A percentile compares a stretch with the other conserved stretches of the same genome.
Evolutionary conservation across 2,329 filamentous ascomycete genomes (phyloP).

Genomic region (Niveomyces coronatus): DNA sequence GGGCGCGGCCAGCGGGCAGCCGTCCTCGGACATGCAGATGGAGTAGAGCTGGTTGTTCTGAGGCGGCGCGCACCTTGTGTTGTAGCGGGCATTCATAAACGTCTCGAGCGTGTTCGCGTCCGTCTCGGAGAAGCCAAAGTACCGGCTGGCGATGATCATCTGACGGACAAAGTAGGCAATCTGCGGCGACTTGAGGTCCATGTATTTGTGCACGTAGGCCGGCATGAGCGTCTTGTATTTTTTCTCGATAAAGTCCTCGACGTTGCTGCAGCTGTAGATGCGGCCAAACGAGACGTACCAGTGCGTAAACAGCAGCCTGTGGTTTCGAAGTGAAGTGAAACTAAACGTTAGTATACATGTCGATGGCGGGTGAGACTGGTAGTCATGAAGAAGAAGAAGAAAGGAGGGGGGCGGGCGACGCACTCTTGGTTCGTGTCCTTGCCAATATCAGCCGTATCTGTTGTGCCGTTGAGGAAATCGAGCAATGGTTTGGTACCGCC

Average conservation of each 20-base stretch:
- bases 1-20: conserved; percentile 19
- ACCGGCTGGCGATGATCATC: conserved; percentile 15
- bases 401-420: conserved; percentile 4
- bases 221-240: conserved; percentile 9
- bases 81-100: conserved; percentile 19
- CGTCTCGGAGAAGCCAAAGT: conserved; percentile 19
- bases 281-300: conserved; percentile 20
- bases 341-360: neutral
- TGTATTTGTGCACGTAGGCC: conserved; percentile 24
- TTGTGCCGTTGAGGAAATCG: conserved; percentile 16
- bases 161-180: conserved; percentile 23
- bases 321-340: neutral
- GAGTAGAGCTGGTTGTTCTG: conserved; percentile 16
- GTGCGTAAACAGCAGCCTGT: conserved; percentile 20
- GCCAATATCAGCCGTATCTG: conserved; percentile 13
- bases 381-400: too few relatives aligned
- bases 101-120: conserved; percentile 16
- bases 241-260: conserved; percentile 10
- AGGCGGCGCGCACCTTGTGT: conserved; percentile 18
- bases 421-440: conserved; percentile 21
- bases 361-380: neutral
- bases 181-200: conserved; percentile 20
- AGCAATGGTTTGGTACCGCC: conserved; percentile 17
- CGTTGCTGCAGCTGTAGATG: conserved; percentile 18
- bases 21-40: conserved; percentile 17